Evolutionary conservation across 2,329 filamentous ascomycete genomes (phyloP), one percentile per base, ranked within the genome.

Genomic region (Ascosphaera acerosa): DNA sequence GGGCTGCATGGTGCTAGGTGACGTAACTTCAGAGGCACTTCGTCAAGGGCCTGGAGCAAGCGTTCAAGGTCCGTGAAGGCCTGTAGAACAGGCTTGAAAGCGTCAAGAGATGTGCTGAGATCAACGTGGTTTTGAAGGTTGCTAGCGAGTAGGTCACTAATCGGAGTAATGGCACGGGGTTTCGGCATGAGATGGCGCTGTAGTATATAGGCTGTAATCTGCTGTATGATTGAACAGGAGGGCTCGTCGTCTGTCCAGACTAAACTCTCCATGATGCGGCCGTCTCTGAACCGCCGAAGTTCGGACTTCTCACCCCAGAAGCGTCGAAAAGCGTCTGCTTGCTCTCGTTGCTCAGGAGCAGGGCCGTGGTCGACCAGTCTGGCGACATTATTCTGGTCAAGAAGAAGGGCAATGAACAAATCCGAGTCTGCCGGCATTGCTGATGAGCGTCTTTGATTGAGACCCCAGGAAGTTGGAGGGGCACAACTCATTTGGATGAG

Each of bases 291-390:
- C 14, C 87, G 76, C 39, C 87, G 69, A 29, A 97, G 61, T 49
- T 97, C 87, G 1, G 87, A 68, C 48, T 87, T 90, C 6, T 84
- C 74, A 4, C 84, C 87, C 87, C 89, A 97, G 47, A 97, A 94
- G 19, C 72, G 67, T 20, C 78, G 76, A 49, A 92, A 97, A 18
- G 62, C 63, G 6, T 70, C 69, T 15, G 81, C 75, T 38, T 80
- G 77, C 38, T 75, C 70, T 50, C 84, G 81, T 36, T 87, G 66
- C 45, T 94, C 82, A 2, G 80, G 77, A 1, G 73, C 57, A 4
- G 87, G 87, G 0, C 87, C 87, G 47, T 81, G 76, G 40, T 97
- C 87, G 37, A 92, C 76, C 29, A 71, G 63, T 18, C 82, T 72
- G 33, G 64, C 58, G 43, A 74, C 71, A 41, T 78, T 75, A 22